A percentile compares a stretch with the other conserved stretches of the same genome.
Conservation (phyloP, 2,329 filamentous ascomycete genomes). For the Pochonia chlamydosporia region DNA sequence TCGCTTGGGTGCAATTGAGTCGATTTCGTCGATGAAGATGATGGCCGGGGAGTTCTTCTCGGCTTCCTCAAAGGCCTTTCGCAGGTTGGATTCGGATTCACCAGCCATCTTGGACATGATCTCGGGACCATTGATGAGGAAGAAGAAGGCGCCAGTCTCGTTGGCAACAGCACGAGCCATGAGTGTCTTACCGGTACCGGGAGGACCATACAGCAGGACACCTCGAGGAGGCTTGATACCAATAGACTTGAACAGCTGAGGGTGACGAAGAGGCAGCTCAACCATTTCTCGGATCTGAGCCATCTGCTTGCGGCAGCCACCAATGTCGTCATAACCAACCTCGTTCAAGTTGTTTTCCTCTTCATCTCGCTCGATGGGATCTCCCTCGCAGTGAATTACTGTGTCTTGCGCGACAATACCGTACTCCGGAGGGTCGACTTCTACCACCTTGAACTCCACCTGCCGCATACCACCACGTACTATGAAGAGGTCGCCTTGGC, state of each 20-base stretch:
- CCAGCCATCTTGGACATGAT: slow-evolving; percentile 99
- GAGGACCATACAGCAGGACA: slow-evolving; percentile 93
- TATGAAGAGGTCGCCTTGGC: slow-evolving; percentile 96
- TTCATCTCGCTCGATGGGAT: slow-evolving; percentile 85
- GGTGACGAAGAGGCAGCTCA: slow-evolving; percentile 91
- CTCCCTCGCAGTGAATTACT: slow-evolving; percentile 94
- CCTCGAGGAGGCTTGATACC: slow-evolving; percentile 99
- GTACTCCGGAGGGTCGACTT: slow-evolving; percentile 96
- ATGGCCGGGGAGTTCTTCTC: slow-evolving; percentile 99
- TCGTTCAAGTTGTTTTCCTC: slow-evolving; percentile 99
- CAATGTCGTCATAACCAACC: slow-evolving; percentile 98
- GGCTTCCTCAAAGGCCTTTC: slow-evolving; percentile 98
- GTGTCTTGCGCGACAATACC: slow-evolving; percentile 98
- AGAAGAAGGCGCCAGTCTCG: slow-evolving; percentile 98
- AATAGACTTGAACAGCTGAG: slow-evolving; percentile 99
- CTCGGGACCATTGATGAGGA: slow-evolving; percentile 97
- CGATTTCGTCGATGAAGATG: slow-evolving; percentile 99
- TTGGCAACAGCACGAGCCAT: slow-evolving; percentile 99
- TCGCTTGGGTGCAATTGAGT: slow-evolving; percentile 98
- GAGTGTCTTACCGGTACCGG: slow-evolving; percentile 98
- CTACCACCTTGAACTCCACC: slow-evolving; percentile 99
- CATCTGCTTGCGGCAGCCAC: slow-evolving; percentile 99
- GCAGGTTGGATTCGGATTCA: slow-evolving; percentile 96
- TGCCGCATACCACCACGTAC: slow-evolving; percentile 97
- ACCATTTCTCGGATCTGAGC: slow-evolving; percentile 98